These are phyloP conservation scores for Fusarium buharicum DNA, from an alignment of 2,329 filamentous ascomycete species.

Conservation along the genomic window DNA sequence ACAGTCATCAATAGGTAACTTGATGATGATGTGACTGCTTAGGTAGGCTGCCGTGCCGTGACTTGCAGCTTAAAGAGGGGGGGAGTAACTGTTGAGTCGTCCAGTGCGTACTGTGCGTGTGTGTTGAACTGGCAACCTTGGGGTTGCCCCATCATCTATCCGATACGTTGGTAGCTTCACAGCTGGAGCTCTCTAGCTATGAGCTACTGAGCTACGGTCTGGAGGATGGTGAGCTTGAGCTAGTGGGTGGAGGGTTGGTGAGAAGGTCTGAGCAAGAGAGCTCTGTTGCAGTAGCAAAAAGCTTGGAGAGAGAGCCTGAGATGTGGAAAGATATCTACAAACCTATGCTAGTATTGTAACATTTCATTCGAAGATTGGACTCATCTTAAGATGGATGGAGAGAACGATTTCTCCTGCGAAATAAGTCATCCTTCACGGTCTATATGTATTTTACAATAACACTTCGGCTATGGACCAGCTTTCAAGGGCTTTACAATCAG, in stretches of 20 bases:
- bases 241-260: slow-evolving; percentile 14
- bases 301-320: not conserved
- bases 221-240: slow-evolving; percentile 11
- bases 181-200: not conserved
- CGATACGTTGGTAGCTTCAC: slow-evolving; percentile 6
- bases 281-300: slow-evolving; percentile 1
- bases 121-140: slow-evolving; percentile 1
- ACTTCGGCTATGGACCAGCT: not conserved
- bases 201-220: slow-evolving; percentile 1
- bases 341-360: not conserved
- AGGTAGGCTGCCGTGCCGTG: slow-evolving; percentile 6
- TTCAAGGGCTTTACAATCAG: not conserved
- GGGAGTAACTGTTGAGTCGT: slow-evolving; percentile 3
- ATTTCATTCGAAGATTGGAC: not conserved
- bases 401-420: too few species aligned
- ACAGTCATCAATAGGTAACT: slow-evolving; percentile 3
- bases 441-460: not conserved
- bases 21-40: slow-evolving; percentile 21
- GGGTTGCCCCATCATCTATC: slow-evolving; percentile 8
- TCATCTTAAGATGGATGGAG: not conserved
- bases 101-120: slow-evolving; percentile 1
- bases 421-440: too few species aligned
- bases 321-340: not conserved
- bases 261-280: slow-evolving; percentile 4
- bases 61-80: slow-evolving; percentile 3